Conservation (phyloP, 208 protist genomes). For the Trypanosoma mega region DNA sequence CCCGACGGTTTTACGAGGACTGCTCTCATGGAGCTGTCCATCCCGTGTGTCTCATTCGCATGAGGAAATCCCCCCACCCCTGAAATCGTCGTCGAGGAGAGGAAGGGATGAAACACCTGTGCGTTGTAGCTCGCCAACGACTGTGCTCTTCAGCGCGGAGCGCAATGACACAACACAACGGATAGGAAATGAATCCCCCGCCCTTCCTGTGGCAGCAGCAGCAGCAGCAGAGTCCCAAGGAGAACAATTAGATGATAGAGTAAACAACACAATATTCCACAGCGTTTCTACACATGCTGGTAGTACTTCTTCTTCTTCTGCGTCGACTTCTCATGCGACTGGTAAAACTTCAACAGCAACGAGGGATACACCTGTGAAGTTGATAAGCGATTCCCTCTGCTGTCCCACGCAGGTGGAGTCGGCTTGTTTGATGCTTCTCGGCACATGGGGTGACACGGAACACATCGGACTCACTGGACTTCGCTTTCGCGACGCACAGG, state of each 20-base stretch:
- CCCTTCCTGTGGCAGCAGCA: neutral
- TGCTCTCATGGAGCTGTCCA: conserved; percentile 2
- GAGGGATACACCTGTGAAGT: no score
- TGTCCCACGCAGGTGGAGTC: conserved; percentile 43
- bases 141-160: conserved; percentile 10
- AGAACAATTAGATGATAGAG: no score
- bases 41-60: neutral
- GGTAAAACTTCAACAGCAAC: neutral
- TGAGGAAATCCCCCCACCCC: no score
- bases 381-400: no score
- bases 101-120: no score
- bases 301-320: conserved; percentile 1
- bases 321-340: neutral
- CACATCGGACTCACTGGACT: conserved; percentile 55
- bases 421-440: conserved; percentile 52
- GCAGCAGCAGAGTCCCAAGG: neutral
- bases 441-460: conserved; percentile 67
- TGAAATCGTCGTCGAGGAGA: no score
- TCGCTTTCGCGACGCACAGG: conserved; percentile 53
- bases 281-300: neutral
- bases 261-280: neutral
- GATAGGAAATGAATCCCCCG: conserved; percentile 8
- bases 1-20: conserved; percentile 26
- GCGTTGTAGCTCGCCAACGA: no score
- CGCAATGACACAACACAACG: conserved; percentile 4